phyloP scores from a whole-genome alignment of 192 early-diverging fungal genomes.

The Dispira parvispora region DNA sequence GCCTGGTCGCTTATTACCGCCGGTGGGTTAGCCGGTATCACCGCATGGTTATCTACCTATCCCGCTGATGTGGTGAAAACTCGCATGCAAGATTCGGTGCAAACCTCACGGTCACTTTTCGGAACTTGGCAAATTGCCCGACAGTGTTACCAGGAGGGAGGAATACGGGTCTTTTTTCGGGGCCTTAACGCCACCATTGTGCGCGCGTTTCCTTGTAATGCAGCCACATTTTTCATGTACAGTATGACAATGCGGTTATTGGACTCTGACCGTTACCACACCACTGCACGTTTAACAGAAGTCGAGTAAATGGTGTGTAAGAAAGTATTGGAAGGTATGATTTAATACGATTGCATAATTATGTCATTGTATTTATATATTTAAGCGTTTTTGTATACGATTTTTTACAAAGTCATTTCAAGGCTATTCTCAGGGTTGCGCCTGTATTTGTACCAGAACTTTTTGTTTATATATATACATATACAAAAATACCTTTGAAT shows the following conservation, averaged over 20 bases:
- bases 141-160: constrained; percentile 33
- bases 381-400: too few species aligned
- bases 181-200: constrained; percentile 37
- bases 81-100: constrained; percentile 26
- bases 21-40: constrained; percentile 37
- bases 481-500: too few species aligned
- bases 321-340: too few species aligned
- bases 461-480: too few species aligned
- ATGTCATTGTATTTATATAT: too few species aligned
- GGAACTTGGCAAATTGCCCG: constrained; percentile 8
- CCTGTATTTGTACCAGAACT: too few species aligned
- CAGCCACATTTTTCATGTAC: constrained; percentile 40
- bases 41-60: constrained; percentile 37
- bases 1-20: constrained; percentile 29
- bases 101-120: too few species aligned
- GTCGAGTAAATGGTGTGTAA: too few species aligned
- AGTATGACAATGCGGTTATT: constrained; percentile 26
- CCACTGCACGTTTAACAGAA: too few species aligned
- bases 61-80: constrained; percentile 40
- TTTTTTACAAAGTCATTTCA: too few species aligned
- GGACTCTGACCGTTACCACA: not conserved
- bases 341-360: too few species aligned
- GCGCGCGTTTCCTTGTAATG: constrained; percentile 39
- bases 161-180: constrained; percentile 32
- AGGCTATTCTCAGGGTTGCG: too few species aligned